A percentile compares a stretch with the other conserved stretches of the same genome.
These are phyloP conservation scores for Dittrichia graveolens DNA, from an alignment of 129 eudicot genomes.

Conservation along the genomic window DNA sequence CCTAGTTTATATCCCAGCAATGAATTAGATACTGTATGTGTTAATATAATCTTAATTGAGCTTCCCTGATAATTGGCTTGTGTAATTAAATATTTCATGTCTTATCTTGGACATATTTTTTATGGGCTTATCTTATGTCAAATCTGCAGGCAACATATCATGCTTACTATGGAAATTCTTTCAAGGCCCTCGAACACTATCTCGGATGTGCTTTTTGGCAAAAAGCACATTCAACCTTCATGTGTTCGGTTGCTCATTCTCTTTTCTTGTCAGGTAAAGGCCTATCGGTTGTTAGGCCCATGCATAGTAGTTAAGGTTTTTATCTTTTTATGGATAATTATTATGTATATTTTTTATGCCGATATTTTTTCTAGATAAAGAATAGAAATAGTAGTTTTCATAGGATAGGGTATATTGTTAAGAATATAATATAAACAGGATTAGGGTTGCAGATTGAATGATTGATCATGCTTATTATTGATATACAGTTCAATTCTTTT, in stretches of 20 bases:
- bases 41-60: slow-evolving; percentile 4
- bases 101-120: slow-evolving; percentile 1
- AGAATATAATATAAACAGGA: too few relatives aligned
- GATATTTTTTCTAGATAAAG: too few relatives aligned
- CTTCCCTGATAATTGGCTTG: background rate
- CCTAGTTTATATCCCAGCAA: background rate
- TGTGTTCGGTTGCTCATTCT: slow-evolving; percentile 73
- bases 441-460: too few relatives aligned
- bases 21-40: background rate
- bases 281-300: background rate
- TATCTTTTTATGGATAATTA: too few relatives aligned
- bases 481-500: too few relatives aligned
- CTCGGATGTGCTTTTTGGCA: slow-evolving; percentile 84
- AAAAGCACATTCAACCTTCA: slow-evolving; percentile 82
- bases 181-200: slow-evolving; percentile 83
- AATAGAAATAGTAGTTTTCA: too few relatives aligned
- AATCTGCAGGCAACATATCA: slow-evolving; percentile 71
- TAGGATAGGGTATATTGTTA: too few relatives aligned
- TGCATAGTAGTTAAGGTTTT: too few relatives aligned
- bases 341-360: too few relatives aligned
- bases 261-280: slow-evolving; percentile 77
- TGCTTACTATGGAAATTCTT: slow-evolving; percentile 61
- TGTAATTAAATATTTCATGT: background rate
- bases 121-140: background rate
- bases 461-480: too few relatives aligned